phyloP scores from a whole-genome alignment of 2,329 filamentous ascomycete genomes.

The Penicillium sp. region DNA sequence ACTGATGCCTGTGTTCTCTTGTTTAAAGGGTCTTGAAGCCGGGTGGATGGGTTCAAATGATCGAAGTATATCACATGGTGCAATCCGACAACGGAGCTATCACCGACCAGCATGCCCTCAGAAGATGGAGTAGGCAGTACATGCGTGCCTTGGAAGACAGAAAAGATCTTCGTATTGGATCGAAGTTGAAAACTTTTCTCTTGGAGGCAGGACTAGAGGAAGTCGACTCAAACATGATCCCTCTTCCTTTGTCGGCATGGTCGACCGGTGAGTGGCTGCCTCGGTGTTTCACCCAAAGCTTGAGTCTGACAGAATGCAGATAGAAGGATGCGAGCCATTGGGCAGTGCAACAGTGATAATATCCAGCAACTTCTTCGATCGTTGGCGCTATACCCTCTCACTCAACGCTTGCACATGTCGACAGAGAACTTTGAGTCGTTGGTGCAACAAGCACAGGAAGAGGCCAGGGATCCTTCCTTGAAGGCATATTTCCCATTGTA shows the following conservation, averaged over 20 bases:
- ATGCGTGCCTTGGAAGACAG: slow-evolving; percentile 61
- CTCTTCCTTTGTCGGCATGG: slow-evolving; percentile 70
- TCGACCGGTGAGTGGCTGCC: slow-evolving; percentile 55
- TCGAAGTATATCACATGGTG: slow-evolving; percentile 82
- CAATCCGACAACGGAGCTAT: slow-evolving; percentile 85
- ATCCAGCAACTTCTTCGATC: slow-evolving; percentile 39
- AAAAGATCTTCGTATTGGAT: slow-evolving; percentile 67
- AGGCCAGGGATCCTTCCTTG: slow-evolving; percentile 37
- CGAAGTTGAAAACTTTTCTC: slow-evolving; percentile 62
- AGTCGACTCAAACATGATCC: slow-evolving; percentile 65
- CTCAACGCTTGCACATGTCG: slow-evolving; percentile 43
- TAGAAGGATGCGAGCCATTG: slow-evolving; percentile 43
- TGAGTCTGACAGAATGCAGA: slow-evolving; percentile 37
- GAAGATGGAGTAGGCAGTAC: slow-evolving; percentile 67
- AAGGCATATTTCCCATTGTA: slow-evolving; percentile 51
- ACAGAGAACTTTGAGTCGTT: slow-evolving; percentile 39
- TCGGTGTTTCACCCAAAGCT: not conserved
- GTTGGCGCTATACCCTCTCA: slow-evolving; percentile 48
- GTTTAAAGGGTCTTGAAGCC: slow-evolving; percentile 56
- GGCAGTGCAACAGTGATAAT: slow-evolving; percentile 41
- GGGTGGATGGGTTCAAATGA: slow-evolving; percentile 83
- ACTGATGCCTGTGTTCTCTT: slow-evolving; percentile 10
- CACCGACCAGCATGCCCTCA: slow-evolving; percentile 64
- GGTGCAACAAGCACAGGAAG: slow-evolving; percentile 38
- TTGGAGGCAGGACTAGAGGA: slow-evolving; percentile 66